Evolutionary conservation across 1,139 yeast species (phyloP), one percentile per base, ranked within the genome.

Genomic region (Tardiomyces digboiensis): DNA sequence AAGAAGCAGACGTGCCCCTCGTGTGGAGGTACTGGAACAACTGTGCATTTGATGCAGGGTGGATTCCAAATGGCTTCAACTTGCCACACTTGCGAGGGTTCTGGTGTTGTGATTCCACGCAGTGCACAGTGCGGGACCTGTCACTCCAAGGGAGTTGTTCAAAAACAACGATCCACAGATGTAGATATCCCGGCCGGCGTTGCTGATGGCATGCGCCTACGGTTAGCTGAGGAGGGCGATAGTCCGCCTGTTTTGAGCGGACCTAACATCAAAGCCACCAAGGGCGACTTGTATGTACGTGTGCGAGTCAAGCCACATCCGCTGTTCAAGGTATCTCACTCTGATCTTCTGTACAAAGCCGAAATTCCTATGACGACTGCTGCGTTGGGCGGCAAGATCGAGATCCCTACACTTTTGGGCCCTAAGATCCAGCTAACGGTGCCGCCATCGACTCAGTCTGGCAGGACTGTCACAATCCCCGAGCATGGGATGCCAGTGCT

Each of bases 21-120:
- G 2, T 91, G 99, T 70, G 89, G 88, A 47, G 99, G 99, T 47
- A 76, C 95, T 0, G 99, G 99, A 7, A 83, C 89, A 40, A 78
- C 84, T 20, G 84, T 89, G 19, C 97, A 89, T 58, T 71, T 78
- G 46, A 75, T 88, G 62, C 82, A 80, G 54, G 97, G 95, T 8
- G 97, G 97, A 0, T 93, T 91, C 76, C 97, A 89, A 57, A 88
- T 93, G 96, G 81, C 95, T 2, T 81, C 95, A 2, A 87, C 97
- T 13, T 91, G 99, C 73, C 74, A 75, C 44, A 70, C 81, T 1
- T 91, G 99, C 72, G 80, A 75, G 42, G 99, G 99, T 39, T 70
- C 85, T 3, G 99, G 99, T 44, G 93, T 87, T 2, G 73, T 72
- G 3, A 80, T 88, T 43, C 76, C 81, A 40, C 70, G 76, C 37